Evolutionary conservation across 1,139 yeast genomes (phyloP), one percentile per base, ranked within the genome.

Genomic region (Sporopachydermia cereana): DNA sequence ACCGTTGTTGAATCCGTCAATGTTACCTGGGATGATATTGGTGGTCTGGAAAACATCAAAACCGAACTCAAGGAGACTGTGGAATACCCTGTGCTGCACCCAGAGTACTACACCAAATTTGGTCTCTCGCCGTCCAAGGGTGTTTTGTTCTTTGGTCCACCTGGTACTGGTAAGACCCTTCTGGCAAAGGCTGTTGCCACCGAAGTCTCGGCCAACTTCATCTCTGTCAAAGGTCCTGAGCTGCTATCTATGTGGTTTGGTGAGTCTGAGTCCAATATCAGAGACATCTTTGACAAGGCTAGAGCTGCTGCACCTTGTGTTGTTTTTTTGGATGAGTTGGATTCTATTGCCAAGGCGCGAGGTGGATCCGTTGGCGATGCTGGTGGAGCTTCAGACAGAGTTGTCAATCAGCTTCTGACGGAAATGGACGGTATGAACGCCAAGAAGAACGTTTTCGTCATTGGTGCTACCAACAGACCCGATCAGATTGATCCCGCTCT

Each of bases 371-470:
- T 68, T 48, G 95, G 96, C 54, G 97, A 91, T 64, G 95, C 96
- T 36, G 96, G 97, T 59, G 98, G 98, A 53, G 98, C 97, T 16
- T 80, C 94, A 43, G 98, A 91, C 69, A 82, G 98, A 67, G 98
- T 91, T 53, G 98, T 93, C 49, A 91, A 91, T 70, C 98, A 91
- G 71, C 78, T 91, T 61, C 78, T 91, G 64, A 93, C 98, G 9
- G 98, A 91, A 71, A 91, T 91, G 98, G 98, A 91, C 67, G 99
- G 99, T 77, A 89, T 93, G 97, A 91, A 91, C 62, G 95, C 96
- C 55, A 91, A 91, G 74, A 91, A 93, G 79, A 91, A 91, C 60
- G 98, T 91, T 43, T 91, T 93, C 60, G 96, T 91, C 48, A 86
- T 91, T 69, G 99, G 98, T 68, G 99, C 99, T 43, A 91, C 99